Conservation (phyloP, 345 rosid species). For the Nasturtium officinale region DNA sequence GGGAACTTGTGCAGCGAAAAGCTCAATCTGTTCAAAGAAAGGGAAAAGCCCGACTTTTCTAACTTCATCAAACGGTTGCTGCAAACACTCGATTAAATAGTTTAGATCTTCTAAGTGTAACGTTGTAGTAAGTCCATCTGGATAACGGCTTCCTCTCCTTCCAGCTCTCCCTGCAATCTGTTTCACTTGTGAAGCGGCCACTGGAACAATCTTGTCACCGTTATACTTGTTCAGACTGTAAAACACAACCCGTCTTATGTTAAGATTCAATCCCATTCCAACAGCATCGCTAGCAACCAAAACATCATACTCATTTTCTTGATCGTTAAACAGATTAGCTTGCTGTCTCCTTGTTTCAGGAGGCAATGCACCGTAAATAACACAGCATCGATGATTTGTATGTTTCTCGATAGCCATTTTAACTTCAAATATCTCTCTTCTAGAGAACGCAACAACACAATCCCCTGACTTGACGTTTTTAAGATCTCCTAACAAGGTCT, state of each 20-base stretch:
- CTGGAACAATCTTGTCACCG: constrained; percentile 81
- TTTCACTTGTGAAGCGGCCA: constrained; percentile 86
- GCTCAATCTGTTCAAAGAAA: constrained; percentile 91
- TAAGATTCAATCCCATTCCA: constrained; percentile 95
- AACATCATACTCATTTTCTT: constrained; percentile 87
- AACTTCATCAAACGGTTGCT: constrained; percentile 82
- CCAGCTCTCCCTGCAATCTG: constrained; percentile 99
- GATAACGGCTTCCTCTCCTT: constrained; percentile 84
- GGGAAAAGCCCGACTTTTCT: constrained; percentile 87
- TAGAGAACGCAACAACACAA: constrained; percentile 89
- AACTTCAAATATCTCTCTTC: constrained; percentile 93
- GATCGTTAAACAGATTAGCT: constrained; percentile 84
- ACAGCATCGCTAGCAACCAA: constrained; percentile 97
- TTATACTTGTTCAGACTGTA: constrained; percentile 74
- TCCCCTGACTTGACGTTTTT: constrained; percentile 78
- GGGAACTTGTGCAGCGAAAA: constrained; percentile 74
- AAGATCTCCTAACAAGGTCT: constrained; percentile 80
- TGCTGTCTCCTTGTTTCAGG: constrained; percentile 96
- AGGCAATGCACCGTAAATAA: constrained; percentile 93
- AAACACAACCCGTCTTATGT: constrained; percentile 88
- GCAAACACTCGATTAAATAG: constrained; percentile 80
- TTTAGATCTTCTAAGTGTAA: constrained; percentile 68
- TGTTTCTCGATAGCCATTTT: constrained; percentile 86
- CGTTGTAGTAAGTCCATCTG: constrained; percentile 89
- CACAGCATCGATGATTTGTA: constrained; percentile 85